Evolutionary conservation across 108 stramenopile genomes (phyloP), one percentile per base, ranked within the genome.

Genomic region (Stephanodiscus minutulus): DNA sequence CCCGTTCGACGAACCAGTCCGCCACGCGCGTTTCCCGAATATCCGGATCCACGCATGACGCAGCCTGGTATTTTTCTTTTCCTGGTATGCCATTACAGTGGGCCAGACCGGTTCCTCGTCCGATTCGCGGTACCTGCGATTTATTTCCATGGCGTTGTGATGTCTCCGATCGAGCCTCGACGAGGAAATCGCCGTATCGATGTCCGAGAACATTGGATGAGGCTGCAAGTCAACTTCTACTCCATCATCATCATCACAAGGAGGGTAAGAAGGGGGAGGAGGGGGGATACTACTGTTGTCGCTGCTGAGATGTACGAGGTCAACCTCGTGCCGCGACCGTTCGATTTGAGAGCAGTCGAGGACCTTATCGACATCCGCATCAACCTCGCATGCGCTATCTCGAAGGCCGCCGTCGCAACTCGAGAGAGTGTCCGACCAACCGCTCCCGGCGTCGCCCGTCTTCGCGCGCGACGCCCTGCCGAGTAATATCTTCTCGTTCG

Each of bases 41-140:
- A 31, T 11, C n/a, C 44, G 57, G 2, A 36, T 65, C 36, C 24
- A 73, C 8, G 17, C 43, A 12, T 52, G 37, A 27, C 74, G 60
- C 22, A 68, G 7, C 17, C 25, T 31, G 6, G 66, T 61, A 53
- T 56, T 67, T 33, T 25, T 60, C 48, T 75, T 75, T 47, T 75
- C 74, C 44, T 61, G 56, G 27, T 75, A 75, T 8, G 66, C 74
- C 10, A 67, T 46, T 12, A 53, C 15, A 0, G 22, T 53, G 12
- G 52, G 15, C 22, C 20, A 2, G 1, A 75, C 74, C 3, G 41
- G 18, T 48, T 73, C 54, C 1, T 5, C 27, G 11, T 46, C 22
- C 37, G 59, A 60, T 5, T 49, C 47, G 18, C 48, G 44, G 36
- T 68, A 66, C 8, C 27, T 59, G 57, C 47, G n/a, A 44, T 67